Base-by-base conservation (phyloP, 225 moss, liverwort and hornwort genomes). In the Pseudoscleropodium purum region DNA sequence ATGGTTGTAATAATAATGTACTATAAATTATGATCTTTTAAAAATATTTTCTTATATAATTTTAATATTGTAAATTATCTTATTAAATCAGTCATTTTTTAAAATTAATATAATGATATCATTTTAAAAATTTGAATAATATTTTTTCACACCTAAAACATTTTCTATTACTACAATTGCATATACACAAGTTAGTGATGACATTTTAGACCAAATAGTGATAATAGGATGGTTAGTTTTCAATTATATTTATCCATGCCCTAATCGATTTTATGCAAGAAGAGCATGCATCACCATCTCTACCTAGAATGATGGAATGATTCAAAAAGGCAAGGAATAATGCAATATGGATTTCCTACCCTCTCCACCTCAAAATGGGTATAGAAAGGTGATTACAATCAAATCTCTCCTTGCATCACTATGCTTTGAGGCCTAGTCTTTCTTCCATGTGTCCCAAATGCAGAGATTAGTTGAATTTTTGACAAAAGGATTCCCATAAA, bases 301-400 rank as follows among this genome's bases (percentile, higher is more conserved):
- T 21, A 21, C 3, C 0, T 23, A 3, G 3, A 21, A 52, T 75
- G 47, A 31, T 47, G 6, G 9, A 18, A 31, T 75, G 18, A 49
- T 75, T 49, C 0, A 20, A 1, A 12, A 49, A 18, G 3, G 19
- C 0, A 47, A 1, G 10, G 6, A 2, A 1, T 4, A 47, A 45
- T 29, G 19, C 19, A 77, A 13, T 20, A 51, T 21, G 8, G 34
- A 20, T 51, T 21, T 5, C 1, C 19, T 4, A 27, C 17, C 45
- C 0, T 74, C 3, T 6, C 29, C 0, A 12, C 19, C 7, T 6
- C 5, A 7, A 43, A 41, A 27, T 18, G 4, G 4, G 20, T 6
- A 49, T 3, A 7, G 7, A 19, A 24, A 11, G 7, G 1, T 14
- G 8, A 8, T 1, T 9, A 77, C 8, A 51, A 33, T 5, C 8